Percentiles rank a stretch among this genome's conserved stretches.
Evolutionary conservation across 805 yeast species (phyloP).

Genomic region (Starmerella gropengiesseri): DNA sequence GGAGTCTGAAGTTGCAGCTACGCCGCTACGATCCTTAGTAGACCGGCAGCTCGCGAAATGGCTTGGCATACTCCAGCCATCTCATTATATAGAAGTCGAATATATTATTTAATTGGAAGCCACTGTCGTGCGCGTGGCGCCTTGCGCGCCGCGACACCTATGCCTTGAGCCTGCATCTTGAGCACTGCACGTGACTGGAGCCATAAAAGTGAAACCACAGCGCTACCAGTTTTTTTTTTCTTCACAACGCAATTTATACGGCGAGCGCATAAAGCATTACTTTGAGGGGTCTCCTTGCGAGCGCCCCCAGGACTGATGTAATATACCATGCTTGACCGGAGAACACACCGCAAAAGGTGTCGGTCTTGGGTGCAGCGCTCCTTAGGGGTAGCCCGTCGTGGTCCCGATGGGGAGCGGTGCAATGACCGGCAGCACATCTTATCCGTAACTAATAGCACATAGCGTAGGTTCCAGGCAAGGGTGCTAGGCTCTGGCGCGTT

Average conservation of each 20-base stretch:
- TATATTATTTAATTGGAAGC: too few relatives aligned
- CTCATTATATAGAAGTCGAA: too few relatives aligned
- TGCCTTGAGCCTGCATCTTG: too few relatives aligned
- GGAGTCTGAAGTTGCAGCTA: too few relatives aligned
- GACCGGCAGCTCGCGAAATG: too few relatives aligned
- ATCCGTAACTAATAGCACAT: background rate
- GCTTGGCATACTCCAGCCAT: too few relatives aligned
- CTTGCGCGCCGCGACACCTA: too few relatives aligned
- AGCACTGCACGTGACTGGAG: too few relatives aligned
- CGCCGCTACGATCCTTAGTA: too few relatives aligned
- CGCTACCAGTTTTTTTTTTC: constrained; percentile 15
- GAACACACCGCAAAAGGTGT: constrained; percentile 20
- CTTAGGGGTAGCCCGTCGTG: constrained; percentile 26
- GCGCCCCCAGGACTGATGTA: constrained; percentile 24
- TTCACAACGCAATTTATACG: constrained; percentile 23
- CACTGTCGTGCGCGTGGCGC: too few relatives aligned
- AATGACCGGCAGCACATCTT: constrained; percentile 23
- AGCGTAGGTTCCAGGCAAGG: background rate
- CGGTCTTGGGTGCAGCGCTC: constrained; percentile 26
- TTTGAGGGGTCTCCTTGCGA: constrained; percentile 23
- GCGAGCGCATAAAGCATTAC: constrained; percentile 23
- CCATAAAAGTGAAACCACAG: too few relatives aligned
- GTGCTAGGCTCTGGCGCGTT: too few relatives aligned
- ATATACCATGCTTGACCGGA: constrained; percentile 20
- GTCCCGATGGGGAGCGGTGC: constrained; percentile 24